phyloP scores from a whole-genome alignment of 768 basidiomycete genomes.

The Lentinula sp. region DNA sequence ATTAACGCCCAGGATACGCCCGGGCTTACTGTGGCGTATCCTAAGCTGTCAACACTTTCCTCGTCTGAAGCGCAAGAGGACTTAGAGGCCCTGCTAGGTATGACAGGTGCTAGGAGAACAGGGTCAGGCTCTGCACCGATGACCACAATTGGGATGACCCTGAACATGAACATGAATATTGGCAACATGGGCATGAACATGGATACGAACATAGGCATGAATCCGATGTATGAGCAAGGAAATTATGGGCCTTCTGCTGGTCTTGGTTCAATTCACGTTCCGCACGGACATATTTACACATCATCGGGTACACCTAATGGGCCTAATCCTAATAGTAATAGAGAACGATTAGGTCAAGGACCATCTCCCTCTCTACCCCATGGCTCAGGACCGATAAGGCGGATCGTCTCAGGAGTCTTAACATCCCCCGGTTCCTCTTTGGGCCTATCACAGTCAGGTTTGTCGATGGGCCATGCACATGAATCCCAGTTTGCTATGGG shows the following conservation, averaged over 20 bases:
- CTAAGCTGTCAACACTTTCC: slow-evolving; percentile 42
- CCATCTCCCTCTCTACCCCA: not conserved
- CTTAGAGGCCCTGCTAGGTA: slow-evolving; percentile 37
- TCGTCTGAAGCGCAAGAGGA: slow-evolving; percentile 44
- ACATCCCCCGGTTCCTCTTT: not conserved
- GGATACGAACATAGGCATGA: not conserved
- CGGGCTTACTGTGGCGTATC: slow-evolving; percentile 25
- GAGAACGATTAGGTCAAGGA: not conserved
- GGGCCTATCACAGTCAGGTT: not conserved
- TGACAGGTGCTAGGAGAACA: not conserved
- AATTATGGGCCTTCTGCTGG: not conserved
- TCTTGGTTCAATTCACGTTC: not conserved
- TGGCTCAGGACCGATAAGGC: not conserved
- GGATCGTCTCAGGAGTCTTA: not conserved
- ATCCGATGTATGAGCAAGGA: not conserved
- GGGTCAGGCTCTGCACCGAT: not conserved
- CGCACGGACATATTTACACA: not conserved
- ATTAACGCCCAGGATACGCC: slow-evolving; percentile 18
- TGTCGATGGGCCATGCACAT: not conserved
- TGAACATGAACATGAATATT: not conserved
- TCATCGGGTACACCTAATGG: not conserved
- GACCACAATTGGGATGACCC: not conserved
- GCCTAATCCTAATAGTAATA: not conserved
- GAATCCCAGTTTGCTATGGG: not conserved
- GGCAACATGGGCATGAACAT: not conserved